A percentile compares a stretch with the other conserved stretches of the same genome.
Conservation (phyloP, 2,329 filamentous ascomycete species). For the Zopfia rhizophila region DNA sequence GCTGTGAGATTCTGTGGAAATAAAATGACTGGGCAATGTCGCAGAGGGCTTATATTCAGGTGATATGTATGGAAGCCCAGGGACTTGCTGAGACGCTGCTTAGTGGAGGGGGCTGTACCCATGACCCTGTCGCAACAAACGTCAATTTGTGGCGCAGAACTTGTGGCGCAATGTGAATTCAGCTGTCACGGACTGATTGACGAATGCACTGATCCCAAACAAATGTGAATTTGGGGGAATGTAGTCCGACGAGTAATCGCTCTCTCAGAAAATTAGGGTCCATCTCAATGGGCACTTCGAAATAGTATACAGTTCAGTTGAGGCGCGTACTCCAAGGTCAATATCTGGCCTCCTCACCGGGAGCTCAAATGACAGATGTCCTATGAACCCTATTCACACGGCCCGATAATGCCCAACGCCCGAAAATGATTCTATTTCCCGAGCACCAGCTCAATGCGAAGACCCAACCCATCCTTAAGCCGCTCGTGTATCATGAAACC, state of each 20-base stretch:
- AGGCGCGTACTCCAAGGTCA: no score
- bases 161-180: no score
- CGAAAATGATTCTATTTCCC: conserved; percentile 22
- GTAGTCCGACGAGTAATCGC: no score
- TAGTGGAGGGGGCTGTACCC: conserved; percentile 16
- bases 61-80: conserved; percentile 19
- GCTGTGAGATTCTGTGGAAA: conserved; percentile 1
- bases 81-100: conserved; percentile 31
- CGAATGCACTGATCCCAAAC: no score
- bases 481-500: neutral
- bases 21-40: conserved; percentile 14
- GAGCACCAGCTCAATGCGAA: conserved; percentile 33
- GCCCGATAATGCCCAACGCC: conserved; percentile 27
- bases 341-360: no score
- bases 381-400: neutral
- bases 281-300: no score
- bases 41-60: conserved; percentile 34
- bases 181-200: no score
- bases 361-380: no score
- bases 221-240: no score
- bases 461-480: conserved; percentile 5
- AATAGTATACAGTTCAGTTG: no score
- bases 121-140: neutral
- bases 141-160: no score
- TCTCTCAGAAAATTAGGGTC: no score